Evolutionary conservation across 2,329 filamentous ascomycete genomes (phyloP).

Genomic region (Colletotrichum sp.): DNA sequence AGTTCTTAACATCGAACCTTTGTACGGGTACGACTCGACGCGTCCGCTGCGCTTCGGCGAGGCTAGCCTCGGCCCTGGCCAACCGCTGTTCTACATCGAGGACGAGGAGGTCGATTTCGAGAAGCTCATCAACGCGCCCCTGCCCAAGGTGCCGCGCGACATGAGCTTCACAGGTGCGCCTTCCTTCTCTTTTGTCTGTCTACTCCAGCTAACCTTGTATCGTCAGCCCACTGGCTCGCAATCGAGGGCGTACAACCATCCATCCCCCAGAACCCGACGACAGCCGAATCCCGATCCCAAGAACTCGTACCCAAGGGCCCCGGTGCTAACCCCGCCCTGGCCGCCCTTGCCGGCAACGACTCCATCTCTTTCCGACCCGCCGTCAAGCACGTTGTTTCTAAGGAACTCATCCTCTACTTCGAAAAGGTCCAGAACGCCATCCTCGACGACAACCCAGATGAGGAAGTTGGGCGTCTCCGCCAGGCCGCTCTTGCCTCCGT

Average conservation of each 20-base stretch:
- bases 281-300: slow-evolving; percentile 80
- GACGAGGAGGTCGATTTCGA: slow-evolving; percentile 99
- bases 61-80: slow-evolving; percentile 89
- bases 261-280: slow-evolving; percentile 94
- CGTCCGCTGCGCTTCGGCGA: slow-evolving; percentile 90
- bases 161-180: slow-evolving; percentile 83
- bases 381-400: slow-evolving; percentile 95
- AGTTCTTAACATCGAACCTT: slow-evolving; percentile 88
- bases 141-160: slow-evolving; percentile 94
- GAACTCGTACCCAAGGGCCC: slow-evolving; percentile 90
- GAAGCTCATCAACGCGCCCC: slow-evolving; percentile 94
- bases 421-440: slow-evolving; percentile 92
- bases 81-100: slow-evolving; percentile 95
- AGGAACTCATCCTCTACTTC: slow-evolving; percentile 96
- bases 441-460: slow-evolving; percentile 85
- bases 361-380: slow-evolving; percentile 84
- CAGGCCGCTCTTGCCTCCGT: slow-evolving; percentile 86
- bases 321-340: slow-evolving; percentile 83
- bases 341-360: slow-evolving; percentile 82
- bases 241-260: slow-evolving; percentile 97
- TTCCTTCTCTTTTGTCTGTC: background rate
- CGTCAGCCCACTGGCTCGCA: slow-evolving; percentile 89
- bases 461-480: slow-evolving; percentile 73
- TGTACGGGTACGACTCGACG: slow-evolving; percentile 96
- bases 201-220: slow-evolving; percentile 19